These are phyloP conservation scores for Metschnikowia santaceciliae DNA, from an alignment of 805 yeast species.

Conservation along the genomic window DNA sequence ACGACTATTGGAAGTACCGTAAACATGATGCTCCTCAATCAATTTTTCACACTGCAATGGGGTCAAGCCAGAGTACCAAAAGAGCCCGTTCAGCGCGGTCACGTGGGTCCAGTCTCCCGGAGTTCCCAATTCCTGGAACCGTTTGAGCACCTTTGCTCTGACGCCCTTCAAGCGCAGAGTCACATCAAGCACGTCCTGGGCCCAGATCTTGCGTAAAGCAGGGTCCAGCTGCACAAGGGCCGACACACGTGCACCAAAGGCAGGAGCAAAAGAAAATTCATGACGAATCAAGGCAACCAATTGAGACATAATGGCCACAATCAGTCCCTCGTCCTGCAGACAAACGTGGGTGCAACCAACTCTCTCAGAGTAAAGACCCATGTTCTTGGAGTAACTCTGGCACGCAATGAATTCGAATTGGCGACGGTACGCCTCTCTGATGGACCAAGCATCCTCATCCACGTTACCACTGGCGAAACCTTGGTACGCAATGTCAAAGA, in stretches of 20 bases:
- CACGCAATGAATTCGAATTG: slow-evolving; percentile 24
- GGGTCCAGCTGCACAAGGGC: slow-evolving; percentile 26
- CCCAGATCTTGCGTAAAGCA: slow-evolving; percentile 29
- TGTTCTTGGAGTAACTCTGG: slow-evolving; percentile 39
- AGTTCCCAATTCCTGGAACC: slow-evolving; percentile 31
- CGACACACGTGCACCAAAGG: slow-evolving; percentile 44
- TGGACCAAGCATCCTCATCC: slow-evolving; percentile 35
- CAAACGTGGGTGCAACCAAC: slow-evolving; percentile 35
- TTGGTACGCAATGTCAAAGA: slow-evolving; percentile 42
- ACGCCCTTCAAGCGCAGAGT: slow-evolving; percentile 29
- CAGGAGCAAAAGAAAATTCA: slow-evolving; percentile 46
- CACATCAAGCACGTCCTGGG: slow-evolving; percentile 29
- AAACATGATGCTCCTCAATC: slow-evolving; percentile 34
- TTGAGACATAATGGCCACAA: slow-evolving; percentile 20
- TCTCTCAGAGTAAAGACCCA: slow-evolving; percentile 41
- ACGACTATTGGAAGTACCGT: slow-evolving; percentile 37
- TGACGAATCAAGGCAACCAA: slow-evolving; percentile 33
- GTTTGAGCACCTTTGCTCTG: slow-evolving; percentile 27
- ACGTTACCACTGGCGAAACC: slow-evolving; percentile 34
- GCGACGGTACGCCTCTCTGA: slow-evolving; percentile 30
- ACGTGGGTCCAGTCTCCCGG: slow-evolving; percentile 44
- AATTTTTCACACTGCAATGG: slow-evolving; percentile 30
- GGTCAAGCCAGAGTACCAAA: slow-evolving; percentile 43
- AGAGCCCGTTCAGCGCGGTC: slow-evolving; percentile 37
- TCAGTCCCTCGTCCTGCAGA: slow-evolving; percentile 7